Percentiles rank a stretch among this genome's conserved stretches.
These are phyloP conservation scores for Epichloe baconii DNA, from an alignment of 2,329 filamentous ascomycete genomes.

Conservation along the genomic window DNA sequence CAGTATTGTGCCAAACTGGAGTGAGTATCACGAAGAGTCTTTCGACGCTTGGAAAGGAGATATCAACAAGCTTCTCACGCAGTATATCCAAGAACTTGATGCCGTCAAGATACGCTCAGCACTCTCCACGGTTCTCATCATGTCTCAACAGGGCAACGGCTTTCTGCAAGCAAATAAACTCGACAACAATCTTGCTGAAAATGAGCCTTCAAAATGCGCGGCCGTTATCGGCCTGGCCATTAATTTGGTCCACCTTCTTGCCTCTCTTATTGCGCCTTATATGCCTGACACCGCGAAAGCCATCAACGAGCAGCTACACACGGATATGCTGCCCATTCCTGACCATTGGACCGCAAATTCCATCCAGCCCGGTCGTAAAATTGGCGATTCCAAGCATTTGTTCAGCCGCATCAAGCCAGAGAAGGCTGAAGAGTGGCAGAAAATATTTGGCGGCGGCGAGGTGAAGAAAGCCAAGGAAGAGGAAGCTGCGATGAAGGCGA, in stretches of 20 bases:
- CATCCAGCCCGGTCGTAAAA: conserved; percentile 55
- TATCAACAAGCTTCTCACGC: conserved; percentile 3
- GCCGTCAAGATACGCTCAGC: conserved; percentile 2
- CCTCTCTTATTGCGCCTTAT: conserved; percentile 62
- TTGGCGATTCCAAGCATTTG: conserved; percentile 59
- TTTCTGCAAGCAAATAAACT: conserved; percentile 31
- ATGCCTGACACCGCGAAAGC: conserved; percentile 55
- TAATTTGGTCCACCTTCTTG: conserved; percentile 63
- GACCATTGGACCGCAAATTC: conserved; percentile 43
- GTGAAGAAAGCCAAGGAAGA: conserved; percentile 49
- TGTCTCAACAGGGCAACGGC: conserved; percentile 33
- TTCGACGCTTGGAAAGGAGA: background rate
- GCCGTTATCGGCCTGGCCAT: conserved; percentile 52
- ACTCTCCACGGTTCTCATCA: background rate
- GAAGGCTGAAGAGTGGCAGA: conserved; percentile 65
- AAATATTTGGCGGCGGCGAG: conserved; percentile 45
- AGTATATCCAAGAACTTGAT: conserved; percentile 6
- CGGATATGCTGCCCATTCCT: conserved; percentile 41
- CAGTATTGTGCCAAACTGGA: conserved; percentile 30
- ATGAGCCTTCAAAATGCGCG: conserved; percentile 29
- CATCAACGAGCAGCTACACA: conserved; percentile 58
- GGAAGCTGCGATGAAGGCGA: conserved; percentile 14
- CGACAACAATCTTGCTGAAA: conserved; percentile 30
- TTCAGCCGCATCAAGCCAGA: conserved; percentile 62
- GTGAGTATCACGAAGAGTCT: conserved; percentile 4